phyloP scores from a whole-genome alignment of 1,139 yeast genomes.

The Scheffersomyces cryptocercus region DNA sequence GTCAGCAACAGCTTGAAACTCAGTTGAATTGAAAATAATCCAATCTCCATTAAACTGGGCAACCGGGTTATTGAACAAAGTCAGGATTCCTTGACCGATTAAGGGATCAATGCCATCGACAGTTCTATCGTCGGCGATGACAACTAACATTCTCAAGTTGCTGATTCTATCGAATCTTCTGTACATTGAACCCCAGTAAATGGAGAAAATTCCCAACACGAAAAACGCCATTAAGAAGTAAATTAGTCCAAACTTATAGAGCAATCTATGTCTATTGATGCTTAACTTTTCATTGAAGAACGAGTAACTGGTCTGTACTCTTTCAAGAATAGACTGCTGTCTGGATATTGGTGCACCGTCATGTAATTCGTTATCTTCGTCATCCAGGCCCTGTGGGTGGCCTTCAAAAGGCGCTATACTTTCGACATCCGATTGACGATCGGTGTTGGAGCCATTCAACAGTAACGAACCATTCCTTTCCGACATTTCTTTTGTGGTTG shows the following conservation, averaged over 20 bases:
- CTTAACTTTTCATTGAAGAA: slow-evolving; percentile 30
- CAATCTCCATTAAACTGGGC: slow-evolving; percentile 23
- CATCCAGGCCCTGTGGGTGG: not conserved
- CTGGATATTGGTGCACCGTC: slow-evolving; percentile 7
- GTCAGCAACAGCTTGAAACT: slow-evolving; percentile 17
- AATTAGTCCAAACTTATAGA: slow-evolving; percentile 12
- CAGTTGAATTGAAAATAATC: slow-evolving; percentile 17
- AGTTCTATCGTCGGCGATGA: slow-evolving; percentile 35
- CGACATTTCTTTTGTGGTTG: too few relatives aligned
- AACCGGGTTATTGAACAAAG: slow-evolving; percentile 17
- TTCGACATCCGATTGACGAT: too few relatives aligned
- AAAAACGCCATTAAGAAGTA: slow-evolving; percentile 27
- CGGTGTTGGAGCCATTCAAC: too few relatives aligned
- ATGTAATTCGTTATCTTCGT: not conserved
- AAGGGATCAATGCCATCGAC: slow-evolving; percentile 30
- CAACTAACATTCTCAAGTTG: slow-evolving; percentile 41
- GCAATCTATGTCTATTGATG: slow-evolving; percentile 19
- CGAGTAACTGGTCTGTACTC: slow-evolving; percentile 17
- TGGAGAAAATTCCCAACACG: slow-evolving; percentile 34
- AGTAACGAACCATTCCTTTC: too few relatives aligned
- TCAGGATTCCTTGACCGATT: slow-evolving; percentile 29
- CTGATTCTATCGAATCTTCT: slow-evolving; percentile 26
- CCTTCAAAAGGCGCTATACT: too few relatives aligned
- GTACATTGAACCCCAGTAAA: slow-evolving; percentile 49
- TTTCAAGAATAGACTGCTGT: slow-evolving; percentile 14